A percentile compares a stretch with the other conserved stretches of the same genome.
phyloP scores from a whole-genome alignment of 2,329 filamentous ascomycete genomes.

The Chrysoporthe austroafricana region DNA sequence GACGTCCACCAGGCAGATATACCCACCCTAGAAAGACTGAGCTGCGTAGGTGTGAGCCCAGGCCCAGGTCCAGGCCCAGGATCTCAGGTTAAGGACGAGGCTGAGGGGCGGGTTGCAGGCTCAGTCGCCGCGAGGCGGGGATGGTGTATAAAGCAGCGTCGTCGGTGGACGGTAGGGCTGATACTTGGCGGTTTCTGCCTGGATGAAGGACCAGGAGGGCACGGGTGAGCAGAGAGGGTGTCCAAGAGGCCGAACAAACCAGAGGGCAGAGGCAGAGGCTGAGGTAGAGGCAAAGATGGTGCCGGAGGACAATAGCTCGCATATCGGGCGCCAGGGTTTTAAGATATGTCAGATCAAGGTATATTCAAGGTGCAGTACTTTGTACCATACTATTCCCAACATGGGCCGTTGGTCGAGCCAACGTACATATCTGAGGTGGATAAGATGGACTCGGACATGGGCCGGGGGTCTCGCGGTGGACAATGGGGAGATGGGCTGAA shows the following conservation, averaged over 20 bases:
- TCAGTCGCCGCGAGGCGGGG: neutral
- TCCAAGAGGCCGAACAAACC: neutral
- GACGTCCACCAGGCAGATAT: slow-evolving; percentile 7
- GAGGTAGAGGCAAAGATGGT: slow-evolving; percentile 3
- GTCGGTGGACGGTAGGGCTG: neutral
- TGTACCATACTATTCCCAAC: slow-evolving; percentile 7
- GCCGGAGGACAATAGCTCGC: neutral
- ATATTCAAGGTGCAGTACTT: neutral
- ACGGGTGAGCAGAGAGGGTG: too few species aligned
- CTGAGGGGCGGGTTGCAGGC: neutral
- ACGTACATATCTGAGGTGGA: slow-evolving; percentile 14
- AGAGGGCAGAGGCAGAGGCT: neutral
- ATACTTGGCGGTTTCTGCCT: neutral
- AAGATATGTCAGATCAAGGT: neutral
- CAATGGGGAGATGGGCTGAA: slow-evolving; percentile 3
- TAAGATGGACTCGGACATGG: slow-evolving; percentile 11
- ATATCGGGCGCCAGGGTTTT: slow-evolving; percentile 3
- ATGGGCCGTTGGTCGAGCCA: slow-evolving; percentile 13
- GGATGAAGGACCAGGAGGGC: neutral
- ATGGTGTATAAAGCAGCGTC: neutral
- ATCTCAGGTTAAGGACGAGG: neutral
- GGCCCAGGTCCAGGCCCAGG: neutral
- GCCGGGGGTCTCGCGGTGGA: slow-evolving; percentile 3
- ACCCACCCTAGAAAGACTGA: neutral
- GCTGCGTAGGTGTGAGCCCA: neutral